Base-by-base conservation (phyloP, 179 eudicot species). In the Carnegiea gigantea region DNA sequence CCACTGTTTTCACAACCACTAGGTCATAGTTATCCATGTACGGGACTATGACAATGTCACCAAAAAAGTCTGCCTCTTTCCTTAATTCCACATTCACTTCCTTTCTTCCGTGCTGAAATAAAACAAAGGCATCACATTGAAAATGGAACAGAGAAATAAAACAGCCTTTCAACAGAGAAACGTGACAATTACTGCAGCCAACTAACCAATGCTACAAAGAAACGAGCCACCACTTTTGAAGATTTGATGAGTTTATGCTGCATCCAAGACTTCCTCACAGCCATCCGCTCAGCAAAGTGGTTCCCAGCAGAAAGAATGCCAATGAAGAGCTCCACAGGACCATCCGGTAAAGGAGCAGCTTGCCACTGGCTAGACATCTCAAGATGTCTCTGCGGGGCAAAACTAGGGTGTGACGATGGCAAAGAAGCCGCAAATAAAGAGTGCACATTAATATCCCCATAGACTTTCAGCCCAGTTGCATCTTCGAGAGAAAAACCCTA, bases 281-380 rank as follows among this genome's bases (percentile, higher is more conserved):
- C 99, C 98, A 95, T 95, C 73, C 99, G 85, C 84, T 92, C 97
- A 21, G 95, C 93, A 90, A 95, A 95, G 85, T 95, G 99, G 85
- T 94, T 95, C 70, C 99, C 99, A 5, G 99, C 97, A 49, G 99
- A 95, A 81, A 95, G 95, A 80, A 95, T 85, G 82, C 99, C 99
- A 67, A 95, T 89, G 84, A 95, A 95, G 51, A 95, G 90, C 80
- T 95, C 93, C 49, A 91, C 89, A 5, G 92, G 92, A 24, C 90
- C 90, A 53, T 87, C 86, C 0, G 93, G 92, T 78, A 92, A 87
- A 46, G 93, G 89, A 5, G 98, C 93, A 65, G 98, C 94, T 89
- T 88, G 89, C 98, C 95, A 95, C 81, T 76, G 85, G 49, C 67
- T 77, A 30, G 98, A 94, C 92, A 87, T 88, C 51, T 95, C 98